These are phyloP conservation scores for Ambrosiella xylebori DNA, from an alignment of 2,329 filamentous ascomycete genomes.

Conservation along the genomic window DNA sequence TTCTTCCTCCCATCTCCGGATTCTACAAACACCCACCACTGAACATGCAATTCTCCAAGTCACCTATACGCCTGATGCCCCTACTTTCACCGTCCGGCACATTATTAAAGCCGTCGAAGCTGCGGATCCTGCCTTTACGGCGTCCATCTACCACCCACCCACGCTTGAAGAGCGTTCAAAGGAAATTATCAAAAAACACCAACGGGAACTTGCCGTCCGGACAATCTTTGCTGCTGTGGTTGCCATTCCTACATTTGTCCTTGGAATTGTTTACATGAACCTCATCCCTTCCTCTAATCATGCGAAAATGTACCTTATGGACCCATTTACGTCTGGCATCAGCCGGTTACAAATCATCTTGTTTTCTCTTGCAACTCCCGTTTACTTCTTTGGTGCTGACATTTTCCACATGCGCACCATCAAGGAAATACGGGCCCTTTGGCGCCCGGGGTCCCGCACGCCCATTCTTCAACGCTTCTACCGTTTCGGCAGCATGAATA, in stretches of 20 bases:
- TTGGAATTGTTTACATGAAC: constrained; percentile 85
- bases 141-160: constrained; percentile 60
- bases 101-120: constrained; percentile 52
- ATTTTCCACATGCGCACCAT: constrained; percentile 65
- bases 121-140: constrained; percentile 46
- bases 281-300: constrained; percentile 45
- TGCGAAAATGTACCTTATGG: constrained; percentile 49
- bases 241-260: constrained; percentile 67
- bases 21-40: constrained; percentile 38
- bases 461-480: constrained; percentile 63
- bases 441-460: constrained; percentile 57
- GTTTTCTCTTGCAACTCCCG: constrained; percentile 64
- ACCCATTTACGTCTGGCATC: constrained; percentile 52
- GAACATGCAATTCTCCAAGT: constrained; percentile 52
- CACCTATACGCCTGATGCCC: constrained; percentile 50
- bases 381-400: constrained; percentile 76
- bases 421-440: constrained; percentile 62
- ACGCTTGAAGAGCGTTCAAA: constrained; percentile 70
- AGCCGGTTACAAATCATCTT: constrained; percentile 63
- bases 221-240: constrained; percentile 50
- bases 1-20: constrained; percentile 26
- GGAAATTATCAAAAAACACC: constrained; percentile 53
- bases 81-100: constrained; percentile 55
- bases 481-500: constrained; percentile 94
- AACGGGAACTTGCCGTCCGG: constrained; percentile 50